Evolutionary conservation across 139 green algal genomes (phyloP).

Genomic region (Micromonas commoda): DNA sequence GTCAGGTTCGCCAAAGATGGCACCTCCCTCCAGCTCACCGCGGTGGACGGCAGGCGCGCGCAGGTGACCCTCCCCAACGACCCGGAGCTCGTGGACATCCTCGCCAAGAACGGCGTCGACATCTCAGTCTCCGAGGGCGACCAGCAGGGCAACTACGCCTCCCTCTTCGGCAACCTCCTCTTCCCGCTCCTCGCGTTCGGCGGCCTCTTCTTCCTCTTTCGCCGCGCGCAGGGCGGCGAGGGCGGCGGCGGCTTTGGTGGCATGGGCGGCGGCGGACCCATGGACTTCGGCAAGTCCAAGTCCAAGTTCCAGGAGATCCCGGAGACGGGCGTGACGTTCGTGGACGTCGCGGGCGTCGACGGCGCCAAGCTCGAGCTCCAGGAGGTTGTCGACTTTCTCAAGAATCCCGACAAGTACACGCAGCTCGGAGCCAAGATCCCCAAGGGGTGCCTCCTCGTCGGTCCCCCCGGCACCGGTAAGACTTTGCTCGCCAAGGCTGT

Average conservation of each 20-base stretch:
- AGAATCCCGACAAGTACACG: slow-evolving; percentile 93
- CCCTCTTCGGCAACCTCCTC: slow-evolving; percentile 95
- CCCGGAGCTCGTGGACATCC: slow-evolving; percentile 83
- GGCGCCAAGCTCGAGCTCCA: slow-evolving; percentile 96
- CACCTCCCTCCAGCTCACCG: slow-evolving; percentile 70
- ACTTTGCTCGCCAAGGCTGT: slow-evolving; percentile 85
- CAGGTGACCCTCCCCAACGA: slow-evolving; percentile 77
- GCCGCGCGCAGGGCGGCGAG: slow-evolving; percentile 43
- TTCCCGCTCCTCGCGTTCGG: slow-evolving; percentile 97
- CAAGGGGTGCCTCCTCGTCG: slow-evolving; percentile 92
- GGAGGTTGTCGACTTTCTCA: slow-evolving; percentile 96
- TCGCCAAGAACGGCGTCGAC: slow-evolving; percentile 83
- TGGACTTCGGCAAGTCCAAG: slow-evolving; percentile 97
- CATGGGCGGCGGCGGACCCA: slow-evolving; percentile 72
- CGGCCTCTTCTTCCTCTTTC: slow-evolving; percentile 98
- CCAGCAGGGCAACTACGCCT: slow-evolving; percentile 82
- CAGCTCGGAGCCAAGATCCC: slow-evolving; percentile 90
- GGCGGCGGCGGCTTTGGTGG: slow-evolving; percentile 38
- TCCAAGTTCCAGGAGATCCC: slow-evolving; percentile 98
- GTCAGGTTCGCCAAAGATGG: slow-evolving; percentile 98
- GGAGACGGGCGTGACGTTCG: slow-evolving; percentile 96
- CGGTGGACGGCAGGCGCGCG: slow-evolving; percentile 64
- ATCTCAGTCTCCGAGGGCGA: slow-evolving; percentile 87
- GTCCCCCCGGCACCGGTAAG: slow-evolving; percentile 83
- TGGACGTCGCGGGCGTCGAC: slow-evolving; percentile 94